Evolutionary conservation across 192 early-diverging fungal genomes (phyloP).

Genomic region (Entomortierella chlamydospora): DNA sequence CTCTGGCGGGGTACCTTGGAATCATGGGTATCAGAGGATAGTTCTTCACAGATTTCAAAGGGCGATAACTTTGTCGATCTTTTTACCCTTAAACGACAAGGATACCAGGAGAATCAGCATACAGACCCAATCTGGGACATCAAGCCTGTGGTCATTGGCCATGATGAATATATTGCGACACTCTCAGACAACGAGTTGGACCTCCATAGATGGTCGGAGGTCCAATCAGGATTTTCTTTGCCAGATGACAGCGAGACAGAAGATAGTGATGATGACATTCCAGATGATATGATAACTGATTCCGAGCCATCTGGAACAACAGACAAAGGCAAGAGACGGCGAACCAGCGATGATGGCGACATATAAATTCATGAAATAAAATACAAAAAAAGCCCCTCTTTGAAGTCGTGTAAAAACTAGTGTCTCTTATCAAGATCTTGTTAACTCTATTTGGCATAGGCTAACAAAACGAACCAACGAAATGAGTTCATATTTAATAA

Average conservation of each 20-base stretch:
- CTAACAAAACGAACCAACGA: too few relatives aligned
- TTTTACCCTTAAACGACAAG: neutral
- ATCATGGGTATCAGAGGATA: neutral
- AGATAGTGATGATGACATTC: constrained; percentile 5
- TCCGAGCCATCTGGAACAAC: constrained; percentile 7
- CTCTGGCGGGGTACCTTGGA: neutral
- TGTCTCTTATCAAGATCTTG: too few relatives aligned
- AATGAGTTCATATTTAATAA: too few relatives aligned
- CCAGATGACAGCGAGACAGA: neutral
- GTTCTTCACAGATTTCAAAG: neutral
- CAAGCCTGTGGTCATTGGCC: constrained; percentile 21
- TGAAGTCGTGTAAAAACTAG: too few relatives aligned
- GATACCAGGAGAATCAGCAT: neutral
- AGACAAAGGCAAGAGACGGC: constrained; percentile 11
- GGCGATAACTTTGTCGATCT: constrained; percentile 4
- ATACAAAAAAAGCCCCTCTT: too few relatives aligned
- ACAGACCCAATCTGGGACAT: constrained; percentile 18
- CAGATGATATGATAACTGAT: constrained; percentile 1
- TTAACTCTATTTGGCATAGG: too few relatives aligned
- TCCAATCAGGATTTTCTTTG: neutral
- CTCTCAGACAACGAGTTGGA: constrained; percentile 21
- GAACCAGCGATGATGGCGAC: neutral
- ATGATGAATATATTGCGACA: constrained; percentile 22
- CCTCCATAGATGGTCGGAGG: constrained; percentile 27
- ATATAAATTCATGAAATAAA: too few relatives aligned